Base-by-base conservation (phyloP, 305 asterid genomes). In the Solanum hybrid region DNA sequence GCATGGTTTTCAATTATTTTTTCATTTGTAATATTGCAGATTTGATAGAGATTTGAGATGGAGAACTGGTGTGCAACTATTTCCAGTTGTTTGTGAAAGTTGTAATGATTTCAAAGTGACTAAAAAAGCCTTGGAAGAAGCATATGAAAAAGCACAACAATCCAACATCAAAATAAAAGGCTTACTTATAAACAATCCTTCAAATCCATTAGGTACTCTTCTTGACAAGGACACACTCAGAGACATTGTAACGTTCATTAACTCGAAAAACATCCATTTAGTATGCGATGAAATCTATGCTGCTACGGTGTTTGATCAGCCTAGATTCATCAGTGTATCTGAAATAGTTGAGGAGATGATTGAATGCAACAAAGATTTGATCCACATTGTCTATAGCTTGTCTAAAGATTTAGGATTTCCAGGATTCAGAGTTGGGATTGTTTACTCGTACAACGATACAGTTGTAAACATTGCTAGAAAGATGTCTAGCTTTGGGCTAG, bases 221-320 rank as follows among this genome's bases (percentile, higher is more conserved):
- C 90, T 96, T 11, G 97, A 95, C 90, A 86, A 91, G 15, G 93
- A 94, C 8, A 92, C 96, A 4, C 40, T 96, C 32, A 80, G 42
- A 26, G 95, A 93, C 12, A 90, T 94, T 1, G 69, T 95, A 2
- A 51, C 10, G 42, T 96, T 96, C 93, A 90, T 80, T 26, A 88
- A 90, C 42, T 91, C 91, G 45, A 93, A 95, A n/a, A 89, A 90
- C 36, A 95, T 96, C 89, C 99, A 96, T 90, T 64, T 95, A 2
- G 91, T 96, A 27, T 95, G 97, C 90, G 99, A 96, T 81, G 99
- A 96, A 40, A 95, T 96, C 60, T 96, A 96, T 92, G 95, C 99
- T 26, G 97, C 96, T 91, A 96, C 99, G 0, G 97, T 95, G 56
- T 96, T 95, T 90, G 80, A 76, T 90, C 82, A 91, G 89, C 97